These are phyloP conservation scores for Capsicum pubescens DNA, from an alignment of 257 asterid species.

Conservation along the genomic window DNA sequence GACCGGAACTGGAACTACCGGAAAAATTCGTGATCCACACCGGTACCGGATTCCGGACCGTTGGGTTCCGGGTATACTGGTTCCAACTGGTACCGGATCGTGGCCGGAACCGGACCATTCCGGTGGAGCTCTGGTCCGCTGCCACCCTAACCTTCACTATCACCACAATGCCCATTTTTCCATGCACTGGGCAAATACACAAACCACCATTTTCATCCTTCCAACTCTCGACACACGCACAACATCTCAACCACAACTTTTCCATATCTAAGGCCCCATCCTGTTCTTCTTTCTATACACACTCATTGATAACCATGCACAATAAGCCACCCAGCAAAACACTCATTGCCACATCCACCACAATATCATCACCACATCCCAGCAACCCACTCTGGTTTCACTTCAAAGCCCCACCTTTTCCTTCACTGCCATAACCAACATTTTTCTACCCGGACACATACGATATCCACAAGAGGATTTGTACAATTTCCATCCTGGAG, in stretches of 20 bases:
- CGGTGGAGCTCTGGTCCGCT: too few species aligned
- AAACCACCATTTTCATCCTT: not conserved
- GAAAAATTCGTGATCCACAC: too few species aligned
- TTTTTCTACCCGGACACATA: not conserved
- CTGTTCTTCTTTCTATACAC: not conserved
- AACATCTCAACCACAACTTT: not conserved
- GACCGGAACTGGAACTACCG: too few species aligned
- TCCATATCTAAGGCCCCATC: not conserved
- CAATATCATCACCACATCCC: not conserved
- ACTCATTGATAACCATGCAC: conserved; percentile 8
- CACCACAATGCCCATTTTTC: not conserved
- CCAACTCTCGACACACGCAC: not conserved
- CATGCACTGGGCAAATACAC: conserved; percentile 16
- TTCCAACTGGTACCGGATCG: too few species aligned
- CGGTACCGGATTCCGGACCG: too few species aligned
- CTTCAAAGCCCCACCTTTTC: conserved; percentile 12
- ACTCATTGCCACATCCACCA: not conserved
- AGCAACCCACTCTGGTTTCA: not conserved
- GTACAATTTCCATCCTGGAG: not conserved
- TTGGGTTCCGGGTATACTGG: too few species aligned
- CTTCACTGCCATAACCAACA: conserved; percentile 24
- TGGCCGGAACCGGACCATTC: too few species aligned
- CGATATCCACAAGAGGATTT: not conserved
- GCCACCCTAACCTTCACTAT: not conserved
- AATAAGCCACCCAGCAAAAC: not conserved